Base-by-base conservation (phyloP, 2,329 filamentous ascomycete genomes). In the Alternaria arborescens region DNA sequence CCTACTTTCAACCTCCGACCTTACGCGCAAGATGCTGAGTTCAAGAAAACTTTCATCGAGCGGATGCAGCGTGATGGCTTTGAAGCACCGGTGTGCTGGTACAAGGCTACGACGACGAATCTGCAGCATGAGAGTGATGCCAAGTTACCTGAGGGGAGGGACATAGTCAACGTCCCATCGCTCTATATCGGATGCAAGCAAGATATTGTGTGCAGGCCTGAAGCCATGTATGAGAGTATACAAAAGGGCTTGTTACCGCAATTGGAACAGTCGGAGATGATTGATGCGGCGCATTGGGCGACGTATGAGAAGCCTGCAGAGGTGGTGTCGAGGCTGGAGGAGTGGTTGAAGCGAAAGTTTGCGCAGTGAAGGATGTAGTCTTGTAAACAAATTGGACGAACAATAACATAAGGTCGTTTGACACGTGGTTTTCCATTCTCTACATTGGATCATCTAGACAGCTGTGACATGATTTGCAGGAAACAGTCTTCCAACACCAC, bases 401-500 rank as follows among this genome's bases (percentile, higher is more conserved):
- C 4, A 16, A 24, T 16, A 42, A 24, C 3, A 42, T 8, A 2
- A 16, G 6, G 14, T 16, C 3, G 12, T 8, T 42, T 42, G 20
- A 16, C 16, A 24, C 20, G 5, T 5, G 20, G 40, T 6, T 24
- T 24, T 24, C 10, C 20, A 42, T 42, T 42, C 40, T 42, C 12
- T 20, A 42, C 2, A 8, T 42, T 16, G 28, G n/a, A 16, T 22
- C 2, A 5, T 55, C 18, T 48, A 70, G 12, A 64, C 22, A 12
- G 55, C 30, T n/a, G 61, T 52, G 8, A 70, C 91, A 83, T 94
- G 94, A 8, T 87, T 86, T 7, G 89, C 89, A 5, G 94, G 94
- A 74, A 97, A 96, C 66, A 97, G 71, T 0, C 93, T 94, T 69
- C 87, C 89, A 24, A 81, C 82, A 0, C 93, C 93, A 80, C 93